Base-by-base conservation (phyloP, 2,329 filamentous ascomycete genomes). In the Sporothrix pseudoabietina region DNA sequence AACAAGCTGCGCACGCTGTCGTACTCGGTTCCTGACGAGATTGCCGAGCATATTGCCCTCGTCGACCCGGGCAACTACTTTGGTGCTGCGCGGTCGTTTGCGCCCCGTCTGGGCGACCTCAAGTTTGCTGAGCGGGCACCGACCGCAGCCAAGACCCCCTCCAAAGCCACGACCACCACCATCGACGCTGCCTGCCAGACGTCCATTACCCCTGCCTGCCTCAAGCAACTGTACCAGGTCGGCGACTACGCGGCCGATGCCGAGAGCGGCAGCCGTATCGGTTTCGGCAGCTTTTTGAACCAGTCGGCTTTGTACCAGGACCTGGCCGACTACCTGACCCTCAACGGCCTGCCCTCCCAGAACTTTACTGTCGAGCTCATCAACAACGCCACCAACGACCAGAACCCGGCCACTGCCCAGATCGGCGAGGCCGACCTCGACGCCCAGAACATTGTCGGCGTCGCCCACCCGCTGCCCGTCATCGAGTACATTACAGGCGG, bases 1-100 rank as follows among this genome's bases (percentile, higher is more conserved):
- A 73, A 74, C n/a, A 85, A 83, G 77, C 83, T 91, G 63, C 85
- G 90, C 54, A 83, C 82, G 10, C 78, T 84, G 32, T 82, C 85
- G 69, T 92, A 92, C 80, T 90, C 88, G 0, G 84, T 92, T 2
- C 91, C 90, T 0, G 82, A 82, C 71, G 80, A 84, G 10, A 79
- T 92, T 4, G 84, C 85, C 72, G 77, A 82, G 57, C 83, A 88
- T 77, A 84, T 92, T 71, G 86, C 87, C 71, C 84, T 91, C 78
- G 87, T 92, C 71, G 88, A 91, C 78, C 90, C 90, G 1, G 91
- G 89, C 1, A 91, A 88, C 12, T 84, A 87, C 59, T 92, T 92
- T 75, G 85, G 84, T 73, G 68, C 70, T 9, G 26, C 61, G 41
- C 69, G 49, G 66, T 26, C 73, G 16, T 73, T 72, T 65, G 73